phyloP scores from a whole-genome alignment of 306 rosid genomes.

The Urtica urens region DNA sequence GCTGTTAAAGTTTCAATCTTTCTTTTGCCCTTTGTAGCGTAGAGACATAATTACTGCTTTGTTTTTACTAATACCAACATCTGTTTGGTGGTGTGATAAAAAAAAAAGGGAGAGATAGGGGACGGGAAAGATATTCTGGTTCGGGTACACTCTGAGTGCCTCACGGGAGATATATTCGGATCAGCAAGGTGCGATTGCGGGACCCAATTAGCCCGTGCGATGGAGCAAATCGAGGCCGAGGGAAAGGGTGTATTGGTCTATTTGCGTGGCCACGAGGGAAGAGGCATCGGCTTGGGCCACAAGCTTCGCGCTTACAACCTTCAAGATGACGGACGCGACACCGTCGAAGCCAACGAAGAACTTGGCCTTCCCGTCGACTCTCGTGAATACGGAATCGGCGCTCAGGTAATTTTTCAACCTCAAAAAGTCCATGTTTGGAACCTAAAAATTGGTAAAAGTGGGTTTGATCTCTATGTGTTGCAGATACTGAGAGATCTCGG shows the following conservation, averaged over 20 bases:
- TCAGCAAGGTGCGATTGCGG: constrained; percentile 98
- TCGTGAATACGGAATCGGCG: constrained; percentile 92
- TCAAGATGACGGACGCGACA: constrained; percentile 74
- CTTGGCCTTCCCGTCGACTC: constrained; percentile 91
- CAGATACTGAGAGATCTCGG: constrained; percentile 74
- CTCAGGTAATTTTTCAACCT: constrained; percentile 51
- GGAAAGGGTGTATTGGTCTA: constrained; percentile 85
- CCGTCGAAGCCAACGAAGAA: constrained; percentile 93
- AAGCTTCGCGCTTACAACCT: constrained; percentile 87
- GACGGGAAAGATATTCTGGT: constrained; percentile 85
- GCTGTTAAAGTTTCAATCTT: too few relatives aligned
- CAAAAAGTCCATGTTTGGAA: not conserved
- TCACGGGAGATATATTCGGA: constrained; percentile 96
- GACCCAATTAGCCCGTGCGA: constrained; percentile 74
- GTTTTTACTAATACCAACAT: not conserved
- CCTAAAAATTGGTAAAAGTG: not conserved
- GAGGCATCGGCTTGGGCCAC: constrained; percentile 97
- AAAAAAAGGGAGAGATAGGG: constrained; percentile 93
- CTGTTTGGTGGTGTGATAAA: not conserved
- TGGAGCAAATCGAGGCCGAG: constrained; percentile 92
- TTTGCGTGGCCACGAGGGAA: constrained; percentile 92
- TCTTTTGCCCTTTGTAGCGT: too few relatives aligned
- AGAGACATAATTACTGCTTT: too few relatives aligned
- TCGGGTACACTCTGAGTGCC: constrained; percentile 94
- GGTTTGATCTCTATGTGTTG: not conserved